Evolutionary conservation across 2,329 filamentous ascomycete genomes (phyloP).

Genomic region (Penicillium nordicum): DNA sequence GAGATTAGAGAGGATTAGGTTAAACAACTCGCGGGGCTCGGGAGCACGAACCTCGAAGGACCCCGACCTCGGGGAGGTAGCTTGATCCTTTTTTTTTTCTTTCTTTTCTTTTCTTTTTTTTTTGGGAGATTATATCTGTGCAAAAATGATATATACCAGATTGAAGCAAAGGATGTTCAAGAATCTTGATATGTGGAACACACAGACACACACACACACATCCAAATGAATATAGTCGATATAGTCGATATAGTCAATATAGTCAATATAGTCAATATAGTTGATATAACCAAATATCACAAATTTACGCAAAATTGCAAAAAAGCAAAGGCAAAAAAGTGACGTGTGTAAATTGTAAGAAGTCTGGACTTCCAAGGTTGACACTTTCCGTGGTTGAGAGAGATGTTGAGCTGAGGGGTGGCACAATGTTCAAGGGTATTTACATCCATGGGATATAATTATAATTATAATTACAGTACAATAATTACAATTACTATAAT

Average conservation of each 20-base stretch:
- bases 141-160: not conserved
- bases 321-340: slow-evolving; percentile 11
- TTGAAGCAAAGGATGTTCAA: not conserved
- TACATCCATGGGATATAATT: not conserved
- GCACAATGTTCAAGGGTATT: not conserved
- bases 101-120: not conserved
- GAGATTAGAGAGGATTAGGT: slow-evolving; percentile 13
- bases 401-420: slow-evolving; percentile 2
- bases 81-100: not conserved
- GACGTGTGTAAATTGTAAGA: slow-evolving; percentile 21
- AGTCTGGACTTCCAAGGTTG: slow-evolving; percentile 5
- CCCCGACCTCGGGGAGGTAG: slow-evolving; percentile 7
- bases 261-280: not conserved
- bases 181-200: not conserved
- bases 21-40: slow-evolving; percentile 20
- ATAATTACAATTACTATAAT: not conserved
- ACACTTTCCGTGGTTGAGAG: slow-evolving; percentile 9
- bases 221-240: not conserved
- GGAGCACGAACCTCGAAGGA: slow-evolving; percentile 16
- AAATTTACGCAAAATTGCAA: not conserved
- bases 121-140: not conserved
- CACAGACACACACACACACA: not conserved
- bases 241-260: not conserved
- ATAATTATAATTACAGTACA: not conserved
- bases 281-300: not conserved